Base-by-base conservation (phyloP, 179 eudicot species). In the Carnegiea gigantea region DNA sequence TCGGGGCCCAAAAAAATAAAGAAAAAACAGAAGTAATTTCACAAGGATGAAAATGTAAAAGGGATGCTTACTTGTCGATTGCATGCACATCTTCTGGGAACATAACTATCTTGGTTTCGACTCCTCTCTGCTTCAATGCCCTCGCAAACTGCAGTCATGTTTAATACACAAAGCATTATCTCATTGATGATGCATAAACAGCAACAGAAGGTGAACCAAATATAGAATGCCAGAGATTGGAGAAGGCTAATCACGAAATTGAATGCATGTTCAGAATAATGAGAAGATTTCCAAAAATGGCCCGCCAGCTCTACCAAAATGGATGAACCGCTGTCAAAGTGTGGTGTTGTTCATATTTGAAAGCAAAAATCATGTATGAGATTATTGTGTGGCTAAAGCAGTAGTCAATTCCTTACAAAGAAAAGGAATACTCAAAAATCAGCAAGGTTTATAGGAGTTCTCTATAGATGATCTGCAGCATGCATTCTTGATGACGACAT, bases 51-150 rank as follows among this genome's bases (percentile, higher is more conserved):
- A 23, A 68, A 38, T 70, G 38, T 26, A 73, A 10, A 26, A 59
- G 43, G 43, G 78, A 54, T 68, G 71, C 85, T 85, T 89, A 95
- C 98, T 86, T 95, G 23, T 92, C 92, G 21, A 95, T 90, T 78
- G 77, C 86, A 82, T 95, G 99, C 23, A 67, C 77, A 81, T 95
- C 99, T 72, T 92, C 89, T 36, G 99, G 99, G 83, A 95, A 95
- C 76, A 89, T 85, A 14, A 95, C 86, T 67, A 91, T 84, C 86
- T 95, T 94, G 49, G 86, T 87, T 81, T 89, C 93, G 20, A 88
- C 89, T 79, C 99, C 99, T 89, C 85, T 91, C 86, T 95, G 96
- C 88, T 89, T 90, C 76, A 95, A 83, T 38, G 96, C 93, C 26
- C 93, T 89, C 15, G 93, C 97, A 85, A 81, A 95, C 99, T 94